These are phyloP conservation scores for Neocatenulostroma microsporum DNA, from an alignment of 2,329 filamentous ascomycete genomes.

Conservation along the genomic window DNA sequence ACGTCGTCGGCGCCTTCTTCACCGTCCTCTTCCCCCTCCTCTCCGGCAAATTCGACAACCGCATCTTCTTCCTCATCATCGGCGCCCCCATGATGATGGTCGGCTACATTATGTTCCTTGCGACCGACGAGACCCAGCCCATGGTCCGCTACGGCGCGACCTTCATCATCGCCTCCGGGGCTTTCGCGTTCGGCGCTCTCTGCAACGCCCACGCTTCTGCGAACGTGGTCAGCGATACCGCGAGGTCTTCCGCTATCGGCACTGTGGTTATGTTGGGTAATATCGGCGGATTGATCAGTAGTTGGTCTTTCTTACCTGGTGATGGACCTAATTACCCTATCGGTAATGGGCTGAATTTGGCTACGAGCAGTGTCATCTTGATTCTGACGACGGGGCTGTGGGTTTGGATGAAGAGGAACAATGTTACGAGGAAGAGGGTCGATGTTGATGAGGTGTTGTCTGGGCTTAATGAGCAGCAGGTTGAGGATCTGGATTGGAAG, in stretches of 20 bases:
- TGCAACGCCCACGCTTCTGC: slow-evolving; percentile 61
- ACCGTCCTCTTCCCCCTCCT: slow-evolving; percentile 54
- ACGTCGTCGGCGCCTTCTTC: slow-evolving; percentile 61
- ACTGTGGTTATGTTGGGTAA: slow-evolving; percentile 66
- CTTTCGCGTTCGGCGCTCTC: slow-evolving; percentile 57
- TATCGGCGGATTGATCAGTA: slow-evolving; percentile 46
- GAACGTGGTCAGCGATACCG: slow-evolving; percentile 64
- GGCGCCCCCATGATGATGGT: slow-evolving; percentile 57
- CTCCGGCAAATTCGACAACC: slow-evolving; percentile 53
- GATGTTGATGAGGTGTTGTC: slow-evolving; percentile 50
- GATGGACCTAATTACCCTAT: slow-evolving; percentile 61
- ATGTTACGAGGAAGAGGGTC: slow-evolving; percentile 48
- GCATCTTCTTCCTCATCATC: slow-evolving; percentile 54
- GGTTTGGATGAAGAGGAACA: slow-evolving; percentile 57
- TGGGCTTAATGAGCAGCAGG: slow-evolving; percentile 45
- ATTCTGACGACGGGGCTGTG: slow-evolving; percentile 44
- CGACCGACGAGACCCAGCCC: slow-evolving; percentile 40
- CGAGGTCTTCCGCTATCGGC: slow-evolving; percentile 58
- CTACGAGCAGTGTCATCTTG: slow-evolving; percentile 50
- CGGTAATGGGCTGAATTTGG: slow-evolving; percentile 64
- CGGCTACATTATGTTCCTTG: slow-evolving; percentile 65
- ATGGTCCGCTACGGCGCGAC: slow-evolving; percentile 60
- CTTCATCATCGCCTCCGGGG: slow-evolving; percentile 59
- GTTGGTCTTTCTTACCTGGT: slow-evolving; percentile 40
- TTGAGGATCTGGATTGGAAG: slow-evolving; percentile 57